Conservation (phyloP, 2,329 filamentous ascomycete genomes). For the Arthrobotrys entomopaga region DNA sequence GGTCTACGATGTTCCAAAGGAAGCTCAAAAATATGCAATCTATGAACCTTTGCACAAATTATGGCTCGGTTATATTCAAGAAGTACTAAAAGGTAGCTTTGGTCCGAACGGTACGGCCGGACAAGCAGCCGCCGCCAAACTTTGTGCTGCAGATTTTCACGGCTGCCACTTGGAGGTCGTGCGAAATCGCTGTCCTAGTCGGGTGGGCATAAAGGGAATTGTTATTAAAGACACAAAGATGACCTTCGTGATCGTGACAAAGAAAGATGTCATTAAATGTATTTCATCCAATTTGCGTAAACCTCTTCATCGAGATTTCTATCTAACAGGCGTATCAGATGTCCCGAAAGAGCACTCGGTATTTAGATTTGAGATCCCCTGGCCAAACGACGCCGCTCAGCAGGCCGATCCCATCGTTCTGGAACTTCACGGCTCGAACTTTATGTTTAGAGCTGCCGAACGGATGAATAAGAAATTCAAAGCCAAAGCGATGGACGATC, state of each 20-base stretch:
- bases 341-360: conserved; percentile 91
- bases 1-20: conserved; percentile 77
- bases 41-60: conserved; percentile 81
- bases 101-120: conserved; percentile 70
- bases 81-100: conserved; percentile 72
- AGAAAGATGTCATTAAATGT: conserved; percentile 75
- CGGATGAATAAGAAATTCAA: conserved; percentile 93
- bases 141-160: conserved; percentile 89
- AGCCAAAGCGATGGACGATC: conserved; percentile 77
- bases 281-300: conserved; percentile 57
- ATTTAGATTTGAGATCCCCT: conserved; percentile 78
- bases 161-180: conserved; percentile 86
- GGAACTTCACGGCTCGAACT: conserved; percentile 87
- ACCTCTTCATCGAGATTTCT: too few species aligned
- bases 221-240: conserved; percentile 89
- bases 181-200: conserved; percentile 78
- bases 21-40: conserved; percentile 75
- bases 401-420: conserved; percentile 71
- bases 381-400: conserved; percentile 56
- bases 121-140: conserved; percentile 66
- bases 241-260: conserved; percentile 84
- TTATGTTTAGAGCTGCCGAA: conserved; percentile 83
- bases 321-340: conserved; percentile 61
- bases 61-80: conserved; percentile 86
- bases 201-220: conserved; percentile 86